These are phyloP conservation scores for Geranium brycei DNA, from an alignment of 345 rosid genomes.

Conservation along the genomic window DNA sequence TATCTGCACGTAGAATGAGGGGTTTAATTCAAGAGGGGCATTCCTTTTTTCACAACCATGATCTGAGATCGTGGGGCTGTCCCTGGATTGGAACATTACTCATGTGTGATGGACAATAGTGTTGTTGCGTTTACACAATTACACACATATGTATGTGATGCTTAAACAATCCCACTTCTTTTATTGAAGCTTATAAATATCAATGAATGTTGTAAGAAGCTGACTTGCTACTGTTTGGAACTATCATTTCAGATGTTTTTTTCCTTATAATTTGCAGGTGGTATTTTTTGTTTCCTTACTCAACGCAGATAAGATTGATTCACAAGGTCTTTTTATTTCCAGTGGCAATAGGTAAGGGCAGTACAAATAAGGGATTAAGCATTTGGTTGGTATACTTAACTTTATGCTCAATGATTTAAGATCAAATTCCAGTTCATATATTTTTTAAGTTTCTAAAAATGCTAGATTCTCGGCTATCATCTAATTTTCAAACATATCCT, in stretches of 20 bases:
- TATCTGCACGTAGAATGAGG: slow-evolving; percentile 42
- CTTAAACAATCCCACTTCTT: too few species aligned
- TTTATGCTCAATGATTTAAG: too few species aligned
- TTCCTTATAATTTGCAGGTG: slow-evolving; percentile 24
- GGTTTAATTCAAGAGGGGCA: slow-evolving; percentile 55
- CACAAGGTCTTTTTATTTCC: slow-evolving; percentile 11
- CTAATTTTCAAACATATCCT: too few species aligned
- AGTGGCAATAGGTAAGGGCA: slow-evolving; percentile 22
- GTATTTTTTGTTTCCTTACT: slow-evolving; percentile 17
- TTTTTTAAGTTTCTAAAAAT: too few species aligned
- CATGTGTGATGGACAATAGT: not conserved
- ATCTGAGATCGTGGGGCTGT: slow-evolving; percentile 17
- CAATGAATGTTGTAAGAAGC: not conserved
- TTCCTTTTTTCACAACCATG: slow-evolving; percentile 43
- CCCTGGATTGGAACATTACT: slow-evolving; percentile 10
- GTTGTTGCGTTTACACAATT: not conserved
- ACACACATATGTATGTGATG: not conserved
- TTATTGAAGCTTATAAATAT: not conserved
- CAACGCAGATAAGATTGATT: slow-evolving; percentile 16
- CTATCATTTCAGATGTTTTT: not conserved
- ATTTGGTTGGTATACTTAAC: too few species aligned
- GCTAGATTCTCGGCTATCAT: too few species aligned
- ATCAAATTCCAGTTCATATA: too few species aligned
- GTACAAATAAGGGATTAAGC: not conserved
- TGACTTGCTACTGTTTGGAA: not conserved